Conservation (phyloP, 805 yeast species). For the Saccharomycopsis olivae region DNA sequence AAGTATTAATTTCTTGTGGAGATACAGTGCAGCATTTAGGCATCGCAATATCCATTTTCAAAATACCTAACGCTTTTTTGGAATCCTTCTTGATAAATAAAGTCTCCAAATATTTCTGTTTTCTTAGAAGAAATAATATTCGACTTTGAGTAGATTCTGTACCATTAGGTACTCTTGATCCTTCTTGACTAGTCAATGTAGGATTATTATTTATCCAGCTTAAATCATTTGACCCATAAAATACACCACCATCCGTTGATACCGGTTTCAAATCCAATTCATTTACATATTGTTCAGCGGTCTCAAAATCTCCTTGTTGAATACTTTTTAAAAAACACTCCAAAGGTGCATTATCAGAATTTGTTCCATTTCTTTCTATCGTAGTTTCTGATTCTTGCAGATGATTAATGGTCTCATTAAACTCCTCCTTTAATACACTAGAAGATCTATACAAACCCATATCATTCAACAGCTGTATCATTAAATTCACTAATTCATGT, state of each 20-base stretch:
- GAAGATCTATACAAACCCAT: slow-evolving; percentile 36
- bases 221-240: slow-evolving; percentile 12
- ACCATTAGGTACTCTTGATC: not conserved
- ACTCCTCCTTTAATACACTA: slow-evolving; percentile 29
- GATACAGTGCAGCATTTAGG: too few species aligned
- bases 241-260: not conserved
- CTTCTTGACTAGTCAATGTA: not conserved
- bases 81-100: slow-evolving; percentile 26
- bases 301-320: slow-evolving; percentile 32
- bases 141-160: slow-evolving; percentile 4
- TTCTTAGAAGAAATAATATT: slow-evolving; percentile 27
- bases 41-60: slow-evolving; percentile 26
- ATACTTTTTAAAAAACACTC: slow-evolving; percentile 30
- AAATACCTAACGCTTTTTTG: slow-evolving; percentile 27
- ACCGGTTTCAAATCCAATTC: too few species aligned
- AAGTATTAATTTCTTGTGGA: slow-evolving; percentile 22
- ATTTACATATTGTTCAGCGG: slow-evolving; percentile 23
- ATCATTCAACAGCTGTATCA: slow-evolving; percentile 40
- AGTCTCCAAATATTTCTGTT: slow-evolving; percentile 33
- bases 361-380: not conserved
- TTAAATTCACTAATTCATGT: slow-evolving; percentile 35
- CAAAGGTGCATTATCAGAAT: slow-evolving; percentile 26
- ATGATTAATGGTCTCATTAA: not conserved
- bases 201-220: slow-evolving; percentile 19
- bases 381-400: not conserved